These are phyloP conservation scores for Pyrenula massariospora DNA, from an alignment of 495 filamentous ascomycete species.

Conservation along the genomic window DNA sequence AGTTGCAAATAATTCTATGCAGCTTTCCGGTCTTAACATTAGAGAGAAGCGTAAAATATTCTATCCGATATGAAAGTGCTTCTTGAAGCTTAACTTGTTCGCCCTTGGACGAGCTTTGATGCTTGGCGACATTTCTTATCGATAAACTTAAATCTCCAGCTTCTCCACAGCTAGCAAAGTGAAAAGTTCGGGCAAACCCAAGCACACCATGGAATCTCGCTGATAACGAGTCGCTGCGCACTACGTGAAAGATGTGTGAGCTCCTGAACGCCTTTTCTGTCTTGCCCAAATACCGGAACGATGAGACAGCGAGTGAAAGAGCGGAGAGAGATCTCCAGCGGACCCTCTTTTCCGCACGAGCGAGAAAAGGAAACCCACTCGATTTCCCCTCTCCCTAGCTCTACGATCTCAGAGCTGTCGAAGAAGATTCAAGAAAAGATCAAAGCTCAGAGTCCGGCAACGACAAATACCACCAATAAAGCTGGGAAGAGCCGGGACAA, in stretches of 20 bases:
- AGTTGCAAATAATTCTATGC: background rate
- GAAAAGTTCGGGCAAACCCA: too few relatives aligned
- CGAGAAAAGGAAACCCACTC: background rate
- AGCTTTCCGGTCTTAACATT: background rate
- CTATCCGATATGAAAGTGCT: background rate
- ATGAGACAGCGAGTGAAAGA: too few relatives aligned
- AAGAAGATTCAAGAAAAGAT: slow-evolving; percentile 48
- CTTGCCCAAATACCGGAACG: too few relatives aligned
- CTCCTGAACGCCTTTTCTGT: too few relatives aligned
- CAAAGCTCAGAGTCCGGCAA: slow-evolving; percentile 29
- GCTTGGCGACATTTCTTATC: background rate
- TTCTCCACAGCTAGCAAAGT: too few relatives aligned
- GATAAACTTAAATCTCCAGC: too few relatives aligned
- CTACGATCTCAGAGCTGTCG: slow-evolving; percentile 46
- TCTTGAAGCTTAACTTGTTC: too few relatives aligned
- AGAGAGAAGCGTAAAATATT: background rate
- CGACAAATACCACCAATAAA: slow-evolving; percentile 31
- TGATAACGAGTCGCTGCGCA: too few relatives aligned
- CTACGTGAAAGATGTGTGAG: too few relatives aligned
- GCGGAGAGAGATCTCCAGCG: too few relatives aligned
- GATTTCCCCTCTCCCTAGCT: background rate
- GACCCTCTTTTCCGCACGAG: too few relatives aligned
- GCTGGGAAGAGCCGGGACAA: slow-evolving; percentile 15
- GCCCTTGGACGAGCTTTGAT: background rate
- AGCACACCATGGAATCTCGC: too few relatives aligned